These are phyloP conservation scores for Davidsoniella australis DNA, from an alignment of 2,329 filamentous ascomycete species.

Conservation along the genomic window DNA sequence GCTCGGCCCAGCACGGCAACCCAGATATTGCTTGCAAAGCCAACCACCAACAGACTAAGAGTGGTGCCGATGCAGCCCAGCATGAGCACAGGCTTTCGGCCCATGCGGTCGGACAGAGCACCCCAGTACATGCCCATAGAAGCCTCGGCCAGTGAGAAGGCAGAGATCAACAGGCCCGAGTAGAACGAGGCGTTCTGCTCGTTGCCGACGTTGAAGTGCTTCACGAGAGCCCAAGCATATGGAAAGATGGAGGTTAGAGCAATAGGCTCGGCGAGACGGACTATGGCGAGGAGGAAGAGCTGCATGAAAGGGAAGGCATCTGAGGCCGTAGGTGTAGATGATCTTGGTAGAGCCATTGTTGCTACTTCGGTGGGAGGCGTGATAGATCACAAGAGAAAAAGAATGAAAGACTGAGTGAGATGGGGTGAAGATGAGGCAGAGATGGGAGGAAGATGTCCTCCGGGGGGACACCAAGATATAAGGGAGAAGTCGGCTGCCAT, in stretches of 20 bases:
- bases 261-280: constrained; percentile 81
- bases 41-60: constrained; percentile 66
- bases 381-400: not conserved
- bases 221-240: constrained; percentile 74
- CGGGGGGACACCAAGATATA: no score
- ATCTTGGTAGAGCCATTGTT: not conserved
- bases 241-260: constrained; percentile 87
- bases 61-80: constrained; percentile 70
- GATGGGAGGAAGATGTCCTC: no score
- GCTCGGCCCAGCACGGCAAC: constrained; percentile 60
- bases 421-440: not conserved
- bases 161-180: constrained; percentile 72
- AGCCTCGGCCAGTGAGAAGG: constrained; percentile 69
- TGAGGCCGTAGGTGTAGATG: not conserved
- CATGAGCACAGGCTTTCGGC: constrained; percentile 71
- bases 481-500: no score
- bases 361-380: not conserved
- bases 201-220: constrained; percentile 54
- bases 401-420: not conserved
- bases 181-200: constrained; percentile 70
- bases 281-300: constrained; percentile 75
- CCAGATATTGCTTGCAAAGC: constrained; percentile 71
- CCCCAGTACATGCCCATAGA: constrained; percentile 83
- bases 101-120: constrained; percentile 60
- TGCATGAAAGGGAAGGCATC: constrained; percentile 55